Conservation (phyloP, 768 basidiomycete genomes). For the Lactifluus pinguis region DNA sequence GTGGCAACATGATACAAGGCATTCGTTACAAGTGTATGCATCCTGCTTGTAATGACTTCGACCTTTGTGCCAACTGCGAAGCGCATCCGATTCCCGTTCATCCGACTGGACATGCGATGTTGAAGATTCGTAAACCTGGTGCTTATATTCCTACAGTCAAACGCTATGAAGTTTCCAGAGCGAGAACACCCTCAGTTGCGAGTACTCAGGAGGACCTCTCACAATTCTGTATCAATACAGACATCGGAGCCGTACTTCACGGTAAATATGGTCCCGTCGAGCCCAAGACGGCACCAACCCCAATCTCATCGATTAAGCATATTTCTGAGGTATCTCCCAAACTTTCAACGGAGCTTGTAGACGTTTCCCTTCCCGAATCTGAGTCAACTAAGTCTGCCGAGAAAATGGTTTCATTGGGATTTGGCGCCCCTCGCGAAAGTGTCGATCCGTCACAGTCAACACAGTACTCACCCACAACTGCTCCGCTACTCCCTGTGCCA, state of each 20-base stretch:
- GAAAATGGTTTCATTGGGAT: not conserved
- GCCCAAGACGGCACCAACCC: not conserved
- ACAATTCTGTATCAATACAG: not conserved
- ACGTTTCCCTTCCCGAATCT: not conserved
- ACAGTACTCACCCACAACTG: not conserved
- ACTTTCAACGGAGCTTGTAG: not conserved
- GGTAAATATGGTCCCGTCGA: not conserved
- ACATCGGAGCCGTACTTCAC: not conserved
- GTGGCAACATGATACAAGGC: conserved; percentile 46
- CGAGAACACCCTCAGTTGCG: not conserved
- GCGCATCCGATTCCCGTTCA: conserved; percentile 71
- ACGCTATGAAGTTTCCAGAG: conserved; percentile 21
- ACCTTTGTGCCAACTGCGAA: conserved; percentile 74
- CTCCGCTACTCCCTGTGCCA: conserved; percentile 13
- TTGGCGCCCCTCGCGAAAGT: not conserved
- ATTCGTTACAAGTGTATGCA: conserved; percentile 84
- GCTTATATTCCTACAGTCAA: conserved; percentile 38
- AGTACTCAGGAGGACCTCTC: not conserved
- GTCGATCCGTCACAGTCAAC: not conserved
- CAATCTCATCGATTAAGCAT: not conserved
- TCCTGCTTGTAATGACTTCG: conserved; percentile 66
- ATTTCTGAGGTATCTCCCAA: not conserved
- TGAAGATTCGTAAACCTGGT: conserved; percentile 58
- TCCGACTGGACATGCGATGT: conserved; percentile 56
- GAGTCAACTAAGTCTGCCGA: not conserved